phyloP scores from a whole-genome alignment of 345 rosid species.

The Lepidium sativum region DNA sequence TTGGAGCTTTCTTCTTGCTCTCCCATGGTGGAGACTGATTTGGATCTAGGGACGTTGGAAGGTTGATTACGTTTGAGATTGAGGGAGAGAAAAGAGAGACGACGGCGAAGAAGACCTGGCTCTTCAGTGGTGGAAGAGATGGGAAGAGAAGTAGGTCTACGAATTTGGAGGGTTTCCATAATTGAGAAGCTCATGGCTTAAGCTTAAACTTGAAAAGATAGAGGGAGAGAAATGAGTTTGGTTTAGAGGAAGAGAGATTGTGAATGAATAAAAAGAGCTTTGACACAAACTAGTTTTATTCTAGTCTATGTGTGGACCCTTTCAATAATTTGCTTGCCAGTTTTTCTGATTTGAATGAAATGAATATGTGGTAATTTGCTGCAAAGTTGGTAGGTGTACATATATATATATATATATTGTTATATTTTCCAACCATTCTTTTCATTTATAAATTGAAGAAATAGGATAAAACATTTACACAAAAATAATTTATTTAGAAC shows the following conservation, averaged over 20 bases:
- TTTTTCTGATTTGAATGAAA: background rate
- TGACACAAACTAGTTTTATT: conserved; percentile 30
- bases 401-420: background rate
- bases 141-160: conserved; percentile 33
- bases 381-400: background rate
- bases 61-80: conserved; percentile 28
- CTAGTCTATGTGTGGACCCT: background rate
- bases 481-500: too few relatives aligned
- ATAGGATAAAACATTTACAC: too few relatives aligned
- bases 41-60: conserved; percentile 41
- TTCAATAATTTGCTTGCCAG: background rate
- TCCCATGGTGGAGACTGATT: conserved; percentile 47
- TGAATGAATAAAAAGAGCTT: conserved; percentile 26
- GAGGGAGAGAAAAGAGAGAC: conserved; percentile 64
- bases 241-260: conserved; percentile 17
- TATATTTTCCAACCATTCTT: too few relatives aligned
- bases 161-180: conserved; percentile 42
- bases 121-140: conserved; percentile 31
- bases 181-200: conserved; percentile 28
- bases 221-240: background rate
- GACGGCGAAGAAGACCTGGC: conserved; percentile 39
- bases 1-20: conserved; percentile 42
- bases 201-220: background rate
- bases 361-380: background rate
- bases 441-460: too few relatives aligned